Conservation (phyloP, 2,329 filamentous ascomycete genomes). For the Phoma sp. region DNA sequence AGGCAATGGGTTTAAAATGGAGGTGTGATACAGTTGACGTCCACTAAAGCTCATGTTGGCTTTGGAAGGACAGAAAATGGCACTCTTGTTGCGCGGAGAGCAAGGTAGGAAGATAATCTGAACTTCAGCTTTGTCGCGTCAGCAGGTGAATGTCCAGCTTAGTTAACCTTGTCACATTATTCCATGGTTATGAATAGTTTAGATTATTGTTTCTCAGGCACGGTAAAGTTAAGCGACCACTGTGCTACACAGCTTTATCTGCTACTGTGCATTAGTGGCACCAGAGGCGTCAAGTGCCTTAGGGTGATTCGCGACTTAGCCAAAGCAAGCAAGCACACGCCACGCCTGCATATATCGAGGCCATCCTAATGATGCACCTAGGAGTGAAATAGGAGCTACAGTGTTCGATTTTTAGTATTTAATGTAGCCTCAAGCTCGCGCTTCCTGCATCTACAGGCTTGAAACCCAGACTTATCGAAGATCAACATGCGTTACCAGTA, state of each 20-base stretch:
- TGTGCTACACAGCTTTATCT: conserved; percentile 9
- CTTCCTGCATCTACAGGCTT: neutral
- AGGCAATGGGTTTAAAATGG: neutral
- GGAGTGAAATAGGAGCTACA: no score
- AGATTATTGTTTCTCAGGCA: no score
- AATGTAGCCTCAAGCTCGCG: neutral
- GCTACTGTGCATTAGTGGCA: conserved; percentile 7
- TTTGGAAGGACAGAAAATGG: neutral
- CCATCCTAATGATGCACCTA: neutral
- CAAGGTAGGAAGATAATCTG: neutral
- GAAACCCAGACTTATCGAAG: neutral
- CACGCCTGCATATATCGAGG: conserved; percentile 6
- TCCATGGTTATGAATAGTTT: no score
- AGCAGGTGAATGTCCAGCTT: neutral
- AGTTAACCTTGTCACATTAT: neutral
- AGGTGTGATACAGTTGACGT: neutral
- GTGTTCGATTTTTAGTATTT: neutral
- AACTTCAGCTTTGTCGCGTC: neutral
- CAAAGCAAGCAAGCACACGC: neutral
- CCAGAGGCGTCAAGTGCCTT: conserved; percentile 13
- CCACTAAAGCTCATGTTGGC: neutral
- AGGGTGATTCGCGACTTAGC: conserved; percentile 1
- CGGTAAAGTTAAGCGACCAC: neutral
- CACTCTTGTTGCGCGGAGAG: neutral
- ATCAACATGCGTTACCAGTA: neutral